Evolutionary conservation across 371 early-diverging fungal genomes (phyloP), one percentile per base, ranked within the genome.

Genomic region (Mortierella sp.): DNA sequence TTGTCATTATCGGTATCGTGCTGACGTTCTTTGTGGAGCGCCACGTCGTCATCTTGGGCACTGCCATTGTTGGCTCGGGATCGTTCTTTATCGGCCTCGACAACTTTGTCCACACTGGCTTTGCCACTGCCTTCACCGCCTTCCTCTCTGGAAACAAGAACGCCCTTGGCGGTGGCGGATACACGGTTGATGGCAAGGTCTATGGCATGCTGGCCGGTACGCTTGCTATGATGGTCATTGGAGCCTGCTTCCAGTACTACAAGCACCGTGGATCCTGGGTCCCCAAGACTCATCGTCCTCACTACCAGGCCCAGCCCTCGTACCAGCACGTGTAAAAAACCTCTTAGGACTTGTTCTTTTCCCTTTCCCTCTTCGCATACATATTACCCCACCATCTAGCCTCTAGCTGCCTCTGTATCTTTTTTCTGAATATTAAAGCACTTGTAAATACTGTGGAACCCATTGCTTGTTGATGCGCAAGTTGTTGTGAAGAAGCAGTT

Each of bases 191-290:
- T 8, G 69, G 87, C 40, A 83, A 89, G 71, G 81, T 93, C 1
- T 88, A 92, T 31, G 91, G 91, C 31, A 92, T 92, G 92, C 74
- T 93, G 16, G 92, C 88, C 43, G 93, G 92, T 26, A 88, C 89
- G 64, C 73, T 92, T 40, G 91, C 79, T 48, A 75, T 92, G 73
- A 89, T 92, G 67, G 69, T 92, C 73, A 75, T 91, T 28, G 91
- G 91, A 59, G 64, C 81, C 24, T 80, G 92, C 82, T 84, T 92
- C 73, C 93, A 93, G 83, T 92, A 81, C 77, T 81, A 74, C 69
- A 81, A 78, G 79, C 86, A 85, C 74, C 78, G 86, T 57, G 86
- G 79, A 0, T 74, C 81, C 19, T 85, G 81, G 73, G 79, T 85
- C 44, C 86, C 86, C 59, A 85, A 85, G 86, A 78, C 79, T 19